These are phyloP conservation scores for Biscogniauxia mediterranea DNA, from an alignment of 2,329 filamentous ascomycete genomes.

Conservation along the genomic window DNA sequence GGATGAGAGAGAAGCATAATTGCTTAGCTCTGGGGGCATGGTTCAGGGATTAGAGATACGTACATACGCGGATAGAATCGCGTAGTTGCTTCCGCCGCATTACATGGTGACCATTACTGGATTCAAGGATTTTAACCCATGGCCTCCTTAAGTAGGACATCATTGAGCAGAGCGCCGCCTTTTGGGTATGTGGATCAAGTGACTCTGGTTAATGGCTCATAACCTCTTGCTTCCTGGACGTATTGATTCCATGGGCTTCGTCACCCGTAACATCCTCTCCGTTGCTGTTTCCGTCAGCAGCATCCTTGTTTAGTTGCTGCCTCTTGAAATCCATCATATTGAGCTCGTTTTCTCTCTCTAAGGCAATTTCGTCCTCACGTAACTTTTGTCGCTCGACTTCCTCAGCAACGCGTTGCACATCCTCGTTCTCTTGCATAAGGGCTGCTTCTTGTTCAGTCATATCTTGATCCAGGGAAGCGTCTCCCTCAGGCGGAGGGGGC, in stretches of 20 bases:
- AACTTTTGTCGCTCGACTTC: constrained; percentile 39
- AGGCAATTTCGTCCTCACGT: constrained; percentile 35
- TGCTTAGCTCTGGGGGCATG: background rate
- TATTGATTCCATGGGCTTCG: constrained; percentile 9
- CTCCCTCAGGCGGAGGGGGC: constrained; percentile 46
- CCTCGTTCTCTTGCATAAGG: constrained; percentile 52
- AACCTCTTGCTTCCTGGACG: constrained; percentile 24
- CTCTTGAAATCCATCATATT: constrained; percentile 37
- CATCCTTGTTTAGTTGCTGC: constrained; percentile 30
- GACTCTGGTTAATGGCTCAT: constrained; percentile 28
- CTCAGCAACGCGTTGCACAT: constrained; percentile 51
- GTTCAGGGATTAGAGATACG: background rate
- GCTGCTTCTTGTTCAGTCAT: constrained; percentile 48
- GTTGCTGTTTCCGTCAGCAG: constrained; percentile 16
- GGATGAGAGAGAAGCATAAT: background rate
- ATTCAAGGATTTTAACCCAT: background rate
- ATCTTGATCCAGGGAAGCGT: constrained; percentile 33
- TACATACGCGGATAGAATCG: background rate
- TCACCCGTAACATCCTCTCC: constrained; percentile 8
- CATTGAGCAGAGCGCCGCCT: background rate
- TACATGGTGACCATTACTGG: background rate
- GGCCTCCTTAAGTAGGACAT: background rate
- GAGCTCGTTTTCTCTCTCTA: constrained; percentile 39
- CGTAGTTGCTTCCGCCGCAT: background rate
- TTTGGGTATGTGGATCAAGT: background rate